Conservation (phyloP, 805 yeast genomes). For the Ogataea degrootiae region DNA sequence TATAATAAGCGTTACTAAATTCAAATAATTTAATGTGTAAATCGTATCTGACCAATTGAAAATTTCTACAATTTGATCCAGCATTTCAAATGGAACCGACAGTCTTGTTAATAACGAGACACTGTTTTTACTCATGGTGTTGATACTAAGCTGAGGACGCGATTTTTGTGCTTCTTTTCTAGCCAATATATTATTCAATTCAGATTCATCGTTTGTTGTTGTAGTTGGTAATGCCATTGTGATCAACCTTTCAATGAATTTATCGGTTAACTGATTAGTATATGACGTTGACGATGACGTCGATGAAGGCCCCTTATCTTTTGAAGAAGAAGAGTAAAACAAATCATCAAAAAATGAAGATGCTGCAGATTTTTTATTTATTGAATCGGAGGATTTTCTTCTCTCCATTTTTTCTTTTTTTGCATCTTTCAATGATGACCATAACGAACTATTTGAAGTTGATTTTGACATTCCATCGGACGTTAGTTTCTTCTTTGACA, state of each 20-base stretch:
- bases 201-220: conserved; percentile 38
- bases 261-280: conserved; percentile 47
- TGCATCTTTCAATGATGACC: conserved; percentile 14
- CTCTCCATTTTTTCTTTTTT: not conserved
- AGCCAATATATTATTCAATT: conserved; percentile 35
- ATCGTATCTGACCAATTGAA: conserved; percentile 62
- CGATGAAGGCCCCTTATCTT: conserved; percentile 1
- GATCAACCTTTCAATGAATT: conserved; percentile 64
- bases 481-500: not conserved
- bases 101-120: conserved; percentile 58
- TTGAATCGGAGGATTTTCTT: not conserved
- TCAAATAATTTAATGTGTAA: conserved; percentile 53
- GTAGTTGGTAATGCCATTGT: conserved; percentile 69
- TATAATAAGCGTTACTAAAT: conserved; percentile 33
- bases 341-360: conserved; percentile 21
- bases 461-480: conserved; percentile 3
- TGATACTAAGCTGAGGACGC: conserved; percentile 68
- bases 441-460: conserved; percentile 7
- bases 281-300: conserved; percentile 8
- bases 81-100: conserved; percentile 53
- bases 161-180: conserved; percentile 57
- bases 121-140: conserved; percentile 62
- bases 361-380: conserved; percentile 1
- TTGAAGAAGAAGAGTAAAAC: conserved; percentile 13
- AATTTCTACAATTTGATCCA: conserved; percentile 52